Evolutionary conservation across 2,329 filamentous ascomycete species (phyloP).

Genomic region (Colletotrichum eremochloae): DNA sequence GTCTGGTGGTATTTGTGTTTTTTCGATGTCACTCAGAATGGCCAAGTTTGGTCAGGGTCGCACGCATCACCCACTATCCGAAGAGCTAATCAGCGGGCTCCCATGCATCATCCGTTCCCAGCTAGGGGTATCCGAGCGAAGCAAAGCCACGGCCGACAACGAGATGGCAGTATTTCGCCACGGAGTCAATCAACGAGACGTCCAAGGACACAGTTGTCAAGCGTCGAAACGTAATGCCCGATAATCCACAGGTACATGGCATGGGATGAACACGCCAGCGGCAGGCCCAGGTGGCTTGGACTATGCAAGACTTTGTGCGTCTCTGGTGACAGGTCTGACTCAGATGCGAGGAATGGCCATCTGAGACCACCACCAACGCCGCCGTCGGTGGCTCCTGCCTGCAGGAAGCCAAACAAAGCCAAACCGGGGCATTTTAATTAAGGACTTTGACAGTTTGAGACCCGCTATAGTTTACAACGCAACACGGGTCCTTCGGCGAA

Average conservation of each 20-base stretch:
- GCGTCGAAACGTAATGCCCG: not conserved
- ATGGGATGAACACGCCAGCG: slow-evolving; percentile 20
- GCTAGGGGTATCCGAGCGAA: not conserved
- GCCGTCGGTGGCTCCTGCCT: slow-evolving; percentile 7
- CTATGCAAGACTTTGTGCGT: not conserved
- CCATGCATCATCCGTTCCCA: not conserved
- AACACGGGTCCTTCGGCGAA: not conserved
- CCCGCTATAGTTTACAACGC: not conserved
- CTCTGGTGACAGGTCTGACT: slow-evolving; percentile 22
- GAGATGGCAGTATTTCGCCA: slow-evolving; percentile 16
- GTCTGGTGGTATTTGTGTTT: slow-evolving; percentile 7
- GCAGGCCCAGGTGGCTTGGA: slow-evolving; percentile 3
- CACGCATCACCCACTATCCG: not conserved
- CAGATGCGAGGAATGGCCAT: not conserved
- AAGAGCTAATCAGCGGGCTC: not conserved
- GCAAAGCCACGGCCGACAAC: slow-evolving; percentile 7
- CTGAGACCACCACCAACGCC: not conserved
- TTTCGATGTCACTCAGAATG: not conserved
- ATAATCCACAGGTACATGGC: not conserved
- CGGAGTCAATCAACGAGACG: not conserved
- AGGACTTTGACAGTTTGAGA: not conserved
- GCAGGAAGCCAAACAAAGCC: not conserved
- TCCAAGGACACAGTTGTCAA: not conserved
- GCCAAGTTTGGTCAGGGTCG: not conserved
- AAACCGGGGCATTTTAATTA: not conserved